Percentiles rank a stretch among this genome's conserved stretches.
Evolutionary conservation across 2,329 filamentous ascomycete species (phyloP).

Genomic region (Aaosphaeria arxii): DNA sequence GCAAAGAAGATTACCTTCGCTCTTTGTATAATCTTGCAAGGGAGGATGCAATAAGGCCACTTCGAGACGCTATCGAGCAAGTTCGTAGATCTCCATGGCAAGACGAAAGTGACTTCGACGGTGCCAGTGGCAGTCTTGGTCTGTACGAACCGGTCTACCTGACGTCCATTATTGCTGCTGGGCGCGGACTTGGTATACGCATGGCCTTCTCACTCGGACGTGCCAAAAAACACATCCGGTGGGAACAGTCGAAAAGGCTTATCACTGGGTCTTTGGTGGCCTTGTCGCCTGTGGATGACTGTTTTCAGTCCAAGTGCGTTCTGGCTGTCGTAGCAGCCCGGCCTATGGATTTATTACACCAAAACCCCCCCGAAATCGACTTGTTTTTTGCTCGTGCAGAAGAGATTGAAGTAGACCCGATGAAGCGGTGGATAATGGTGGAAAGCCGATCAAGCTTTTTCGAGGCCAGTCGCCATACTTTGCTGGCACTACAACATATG

Average conservation of each 20-base stretch:
- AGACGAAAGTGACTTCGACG: conserved; percentile 51
- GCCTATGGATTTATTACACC: conserved; percentile 59
- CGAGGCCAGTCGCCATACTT: conserved; percentile 70
- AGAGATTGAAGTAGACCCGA: conserved; percentile 67
- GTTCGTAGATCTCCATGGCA: conserved; percentile 54
- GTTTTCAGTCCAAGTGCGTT: conserved; percentile 63
- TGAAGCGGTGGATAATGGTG: conserved; percentile 71
- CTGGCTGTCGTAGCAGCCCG: conserved; percentile 72
- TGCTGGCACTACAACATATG: conserved; percentile 69
- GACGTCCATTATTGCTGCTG: conserved; percentile 61
- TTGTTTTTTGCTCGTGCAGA: conserved; percentile 64
- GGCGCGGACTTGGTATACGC: conserved; percentile 61
- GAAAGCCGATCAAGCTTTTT: conserved; percentile 73
- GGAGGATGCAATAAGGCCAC: conserved; percentile 67
- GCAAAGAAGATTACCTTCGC: conserved; percentile 64
- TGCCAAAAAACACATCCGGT: conserved; percentile 64
- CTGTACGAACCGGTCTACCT: conserved; percentile 56
- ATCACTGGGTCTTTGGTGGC: conserved; percentile 55
- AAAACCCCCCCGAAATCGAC: conserved; percentile 70
- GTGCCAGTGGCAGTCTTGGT: conserved; percentile 26
- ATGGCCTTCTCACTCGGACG: conserved; percentile 69
- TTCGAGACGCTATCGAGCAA: conserved; percentile 64
- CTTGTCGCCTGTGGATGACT: conserved; percentile 55
- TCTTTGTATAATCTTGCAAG: conserved; percentile 73
- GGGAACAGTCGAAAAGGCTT: conserved; percentile 61